Base-by-base conservation (phyloP, 331 rosid species). In the Ulmus americana region DNA sequence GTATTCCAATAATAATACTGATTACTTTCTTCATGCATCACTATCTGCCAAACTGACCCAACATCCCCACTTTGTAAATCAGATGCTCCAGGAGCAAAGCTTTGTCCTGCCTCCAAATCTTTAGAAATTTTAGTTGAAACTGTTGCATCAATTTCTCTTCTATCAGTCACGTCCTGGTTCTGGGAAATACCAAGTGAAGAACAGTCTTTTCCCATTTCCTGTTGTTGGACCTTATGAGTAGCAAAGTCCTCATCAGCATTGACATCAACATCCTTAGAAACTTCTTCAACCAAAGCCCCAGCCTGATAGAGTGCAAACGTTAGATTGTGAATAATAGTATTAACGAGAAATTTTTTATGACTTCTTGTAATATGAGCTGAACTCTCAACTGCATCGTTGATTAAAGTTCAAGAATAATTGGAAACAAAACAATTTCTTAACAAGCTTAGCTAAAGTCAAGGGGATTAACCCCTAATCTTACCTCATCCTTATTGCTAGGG, bases 21-120 rank as follows among this genome's bases (percentile, higher is more conserved):
- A 59, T 81, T 82, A 74, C 91, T 90, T 81, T 87, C 99, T 71
- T 90, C 97, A 50, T 94, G 99, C 95, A 87, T 77, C 67, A 94
- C 97, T 65, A 87, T 82, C 85, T 86, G 86, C 99, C 99, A 94
- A 56, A 90, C 90, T 41, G 81, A 75, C 79, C 77, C 69, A 67
- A 67, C 84, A 74, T 84, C 97, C 65, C 82, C 80, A 38, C 63
- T 48, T 75, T 10, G 82, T 68, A 57, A 80, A 63, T 81, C 70
- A 55, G 74, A 76, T 16, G 69, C 41, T 67, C 68, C 91, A 49
- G 77, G 71, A 49, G 62, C 73, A 39, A 82, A 22, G 12, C 61
- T 68, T 49, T 79, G 84, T 68, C 76, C 79, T 7, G 61, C 68
- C 70, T 75, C 75, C 11, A 65, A 64, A 70, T 80, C 88, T 49